Evolutionary conservation across 257 asterid species (phyloP).

Genomic region (Craterostigma plantagineum): DNA sequence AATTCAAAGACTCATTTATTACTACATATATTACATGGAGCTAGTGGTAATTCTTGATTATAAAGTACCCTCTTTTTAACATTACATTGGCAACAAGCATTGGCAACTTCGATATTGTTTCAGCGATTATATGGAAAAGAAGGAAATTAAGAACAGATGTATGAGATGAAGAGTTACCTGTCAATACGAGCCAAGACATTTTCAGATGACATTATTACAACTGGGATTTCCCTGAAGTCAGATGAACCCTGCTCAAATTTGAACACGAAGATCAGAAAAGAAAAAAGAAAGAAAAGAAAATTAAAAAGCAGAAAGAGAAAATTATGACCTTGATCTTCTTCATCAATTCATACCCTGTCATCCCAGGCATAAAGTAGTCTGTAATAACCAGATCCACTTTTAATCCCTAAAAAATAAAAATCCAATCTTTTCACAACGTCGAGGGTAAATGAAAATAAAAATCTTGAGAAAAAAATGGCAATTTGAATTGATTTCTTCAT

Average conservation of each 20-base stretch:
- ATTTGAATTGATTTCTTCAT: not conserved
- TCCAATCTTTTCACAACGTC: not conserved
- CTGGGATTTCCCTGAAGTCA: conserved; percentile 42
- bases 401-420: conserved; percentile 20
- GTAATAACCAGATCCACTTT: conserved; percentile 61
- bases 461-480: too few species aligned
- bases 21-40: too few species aligned
- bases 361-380: conserved; percentile 69
- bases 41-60: too few species aligned
- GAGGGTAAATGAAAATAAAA: not conserved
- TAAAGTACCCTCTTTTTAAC: too few species aligned
- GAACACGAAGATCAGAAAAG: not conserved
- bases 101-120: too few species aligned
- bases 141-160: not conserved
- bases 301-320: not conserved
- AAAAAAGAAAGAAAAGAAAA: not conserved
- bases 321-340: conserved; percentile 41
- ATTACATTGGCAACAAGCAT: too few species aligned
- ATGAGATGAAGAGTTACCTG: conserved; percentile 19
- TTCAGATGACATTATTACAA: conserved; percentile 74
- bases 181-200: conserved; percentile 50
- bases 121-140: too few species aligned
- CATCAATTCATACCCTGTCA: conserved; percentile 54
- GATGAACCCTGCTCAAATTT: conserved; percentile 39
- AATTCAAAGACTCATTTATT: too few species aligned